These are phyloP conservation scores for Clausena lansium DNA, from an alignment of 345 rosid species.

Conservation along the genomic window DNA sequence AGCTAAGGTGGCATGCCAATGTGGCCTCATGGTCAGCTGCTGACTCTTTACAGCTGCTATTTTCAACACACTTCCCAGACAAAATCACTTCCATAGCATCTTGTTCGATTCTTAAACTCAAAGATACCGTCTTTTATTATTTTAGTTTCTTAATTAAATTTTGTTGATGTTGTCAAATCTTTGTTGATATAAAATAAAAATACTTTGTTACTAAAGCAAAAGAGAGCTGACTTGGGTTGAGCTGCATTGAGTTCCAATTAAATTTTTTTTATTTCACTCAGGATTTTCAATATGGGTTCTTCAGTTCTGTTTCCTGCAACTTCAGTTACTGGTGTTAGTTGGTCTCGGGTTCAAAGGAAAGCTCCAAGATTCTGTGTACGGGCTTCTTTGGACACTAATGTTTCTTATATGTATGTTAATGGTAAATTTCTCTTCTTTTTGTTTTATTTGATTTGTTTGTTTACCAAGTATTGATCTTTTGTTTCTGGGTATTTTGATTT, in stretches of 20 bases:
- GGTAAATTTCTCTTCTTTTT: constrained; percentile 39
- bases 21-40: too few species aligned
- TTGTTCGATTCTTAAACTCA: not conserved
- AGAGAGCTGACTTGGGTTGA: not conserved
- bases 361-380: constrained; percentile 45
- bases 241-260: not conserved
- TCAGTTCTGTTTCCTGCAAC: constrained; percentile 62
- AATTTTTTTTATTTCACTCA: not conserved
- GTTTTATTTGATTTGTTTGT: constrained; percentile 2
- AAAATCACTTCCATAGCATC: constrained; percentile 18
- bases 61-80: constrained; percentile 15
- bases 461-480: constrained; percentile 17
- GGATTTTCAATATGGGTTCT: constrained; percentile 59
- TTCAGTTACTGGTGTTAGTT: constrained; percentile 43
- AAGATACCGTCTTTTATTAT: constrained; percentile 10
- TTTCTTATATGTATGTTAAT: constrained; percentile 92
- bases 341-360: constrained; percentile 35
- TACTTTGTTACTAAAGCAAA: not conserved
- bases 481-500: constrained; percentile 28
- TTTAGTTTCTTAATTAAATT: not conserved
- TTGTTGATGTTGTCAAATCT: not conserved
- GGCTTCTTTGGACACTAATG: constrained; percentile 67
- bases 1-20: too few species aligned
- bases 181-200: not conserved
- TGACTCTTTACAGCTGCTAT: too few species aligned